Percentiles rank a stretch among this genome's conserved stretches.
These are phyloP conservation scores for Omphalotus olearius DNA, from an alignment of 1,284 basidiomycete species.

Conservation along the genomic window DNA sequence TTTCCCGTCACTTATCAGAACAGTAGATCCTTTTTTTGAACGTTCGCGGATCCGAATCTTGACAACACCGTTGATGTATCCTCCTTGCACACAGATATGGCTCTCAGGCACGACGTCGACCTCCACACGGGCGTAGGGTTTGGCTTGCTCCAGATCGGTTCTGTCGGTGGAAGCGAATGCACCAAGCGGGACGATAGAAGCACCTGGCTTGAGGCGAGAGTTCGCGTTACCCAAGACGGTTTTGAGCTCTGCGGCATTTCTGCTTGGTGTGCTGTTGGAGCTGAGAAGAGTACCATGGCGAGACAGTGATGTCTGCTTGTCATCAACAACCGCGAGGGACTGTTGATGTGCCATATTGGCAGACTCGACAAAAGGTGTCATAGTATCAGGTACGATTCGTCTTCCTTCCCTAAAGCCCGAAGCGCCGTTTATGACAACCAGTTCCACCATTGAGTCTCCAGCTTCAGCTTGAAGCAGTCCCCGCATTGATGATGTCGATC, in stretches of 20 bases:
- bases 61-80: slow-evolving; percentile 69
- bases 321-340: neutral
- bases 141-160: slow-evolving; percentile 58
- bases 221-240: slow-evolving; percentile 56
- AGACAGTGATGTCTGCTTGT: slow-evolving; percentile 27
- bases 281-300: slow-evolving; percentile 52
- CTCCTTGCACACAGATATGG: slow-evolving; percentile 81
- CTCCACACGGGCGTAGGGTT: slow-evolving; percentile 72
- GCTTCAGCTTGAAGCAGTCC: slow-evolving; percentile 39
- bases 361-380: slow-evolving; percentile 21
- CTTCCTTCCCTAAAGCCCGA: slow-evolving; percentile 36
- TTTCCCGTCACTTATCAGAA: slow-evolving; percentile 78
- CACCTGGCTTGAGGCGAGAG: slow-evolving; percentile 51
- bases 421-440: slow-evolving; percentile 28
- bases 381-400: slow-evolving; percentile 27
- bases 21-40: slow-evolving; percentile 49
- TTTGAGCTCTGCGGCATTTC: slow-evolving; percentile 52
- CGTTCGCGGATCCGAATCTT: slow-evolving; percentile 66
- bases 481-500: slow-evolving; percentile 37
- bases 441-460: slow-evolving; percentile 39
- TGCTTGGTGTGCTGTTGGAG: slow-evolving; percentile 38
- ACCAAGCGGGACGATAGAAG: slow-evolving; percentile 33
- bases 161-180: slow-evolving; percentile 19
- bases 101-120: slow-evolving; percentile 81
- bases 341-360: slow-evolving; percentile 18